Percentiles rank a stretch among this genome's conserved stretches.
Evolutionary conservation across 2,329 filamentous ascomycete genomes (phyloP).

Genomic region (Aspergillus tanneri): DNA sequence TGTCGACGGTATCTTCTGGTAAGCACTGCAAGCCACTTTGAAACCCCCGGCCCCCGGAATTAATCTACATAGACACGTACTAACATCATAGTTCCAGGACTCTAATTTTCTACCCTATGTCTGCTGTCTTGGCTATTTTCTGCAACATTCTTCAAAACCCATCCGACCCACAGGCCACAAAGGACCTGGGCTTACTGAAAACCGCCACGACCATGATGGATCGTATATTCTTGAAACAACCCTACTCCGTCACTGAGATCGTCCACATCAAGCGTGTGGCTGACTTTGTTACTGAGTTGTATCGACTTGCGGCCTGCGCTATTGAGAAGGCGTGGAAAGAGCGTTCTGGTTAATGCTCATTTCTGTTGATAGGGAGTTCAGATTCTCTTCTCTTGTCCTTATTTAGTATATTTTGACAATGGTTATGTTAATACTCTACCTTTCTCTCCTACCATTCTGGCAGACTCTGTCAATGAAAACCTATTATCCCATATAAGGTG

Average conservation of each 20-base stretch:
- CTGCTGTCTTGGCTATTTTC: conserved; percentile 56
- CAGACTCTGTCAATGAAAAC: too few species aligned
- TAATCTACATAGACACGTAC: not conserved
- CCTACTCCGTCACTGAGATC: conserved; percentile 37
- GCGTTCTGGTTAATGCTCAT: conserved; percentile 15
- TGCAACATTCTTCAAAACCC: conserved; percentile 56
- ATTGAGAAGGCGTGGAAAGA: conserved; percentile 42
- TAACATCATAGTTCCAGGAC: conserved; percentile 40
- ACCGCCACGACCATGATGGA: conserved; percentile 47
- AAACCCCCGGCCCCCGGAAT: too few species aligned
- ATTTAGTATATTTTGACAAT: not conserved
- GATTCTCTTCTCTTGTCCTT: not conserved
- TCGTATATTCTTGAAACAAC: conserved; percentile 31
- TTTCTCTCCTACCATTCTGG: too few species aligned
- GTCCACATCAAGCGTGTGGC: conserved; percentile 45
- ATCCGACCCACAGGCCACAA: conserved; percentile 41
- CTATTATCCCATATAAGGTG: too few species aligned
- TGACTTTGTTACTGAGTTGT: conserved; percentile 47
- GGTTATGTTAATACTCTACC: too few species aligned
- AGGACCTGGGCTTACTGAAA: conserved; percentile 51
- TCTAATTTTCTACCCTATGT: conserved; percentile 58
- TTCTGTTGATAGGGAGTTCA: too few species aligned
- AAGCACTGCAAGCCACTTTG: conserved; percentile 16
- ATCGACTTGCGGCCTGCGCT: conserved; percentile 46
- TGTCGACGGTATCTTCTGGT: conserved; percentile 53